These are phyloP conservation scores for Chalciporus pseudorubinellus DNA, from an alignment of 768 basidiomycete genomes.

Conservation along the genomic window DNA sequence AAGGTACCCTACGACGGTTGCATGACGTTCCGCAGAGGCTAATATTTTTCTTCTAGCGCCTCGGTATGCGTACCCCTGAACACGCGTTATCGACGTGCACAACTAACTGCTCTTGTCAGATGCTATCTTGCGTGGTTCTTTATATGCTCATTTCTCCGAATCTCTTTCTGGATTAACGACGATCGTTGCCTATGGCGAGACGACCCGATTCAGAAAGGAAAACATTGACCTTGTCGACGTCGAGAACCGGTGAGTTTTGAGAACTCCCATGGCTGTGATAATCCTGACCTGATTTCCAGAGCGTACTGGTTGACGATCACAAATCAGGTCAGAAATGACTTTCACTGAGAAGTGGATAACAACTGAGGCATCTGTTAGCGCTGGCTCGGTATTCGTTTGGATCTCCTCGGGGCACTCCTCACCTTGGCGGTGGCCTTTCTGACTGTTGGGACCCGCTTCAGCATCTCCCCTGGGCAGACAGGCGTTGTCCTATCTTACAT, in stretches of 20 bases:
- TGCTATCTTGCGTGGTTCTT: slow-evolving; percentile 77
- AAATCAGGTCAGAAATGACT: slow-evolving; percentile 55
- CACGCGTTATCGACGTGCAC: neutral
- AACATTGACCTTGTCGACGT: slow-evolving; percentile 76
- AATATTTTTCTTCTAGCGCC: slow-evolving; percentile 39
- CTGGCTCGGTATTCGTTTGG: slow-evolving; percentile 90
- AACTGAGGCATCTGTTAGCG: slow-evolving; percentile 39
- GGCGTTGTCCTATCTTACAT: slow-evolving; percentile 78
- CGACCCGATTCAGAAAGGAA: slow-evolving; percentile 68
- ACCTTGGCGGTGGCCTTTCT: slow-evolving; percentile 81
- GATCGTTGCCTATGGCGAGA: slow-evolving; percentile 84
- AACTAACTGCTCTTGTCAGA: slow-evolving; percentile 40
- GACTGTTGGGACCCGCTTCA: slow-evolving; percentile 68
- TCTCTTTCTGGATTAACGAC: slow-evolving; percentile 83
- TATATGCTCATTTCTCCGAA: slow-evolving; percentile 94
- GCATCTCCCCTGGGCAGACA: slow-evolving; percentile 76
- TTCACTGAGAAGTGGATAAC: neutral
- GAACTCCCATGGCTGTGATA: neutral
- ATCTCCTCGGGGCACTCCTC: slow-evolving; percentile 70
- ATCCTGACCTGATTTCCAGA: slow-evolving; percentile 25
- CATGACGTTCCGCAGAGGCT: neutral
- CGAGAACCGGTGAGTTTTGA: slow-evolving; percentile 66
- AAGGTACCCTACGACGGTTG: slow-evolving; percentile 47
- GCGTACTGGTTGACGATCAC: slow-evolving; percentile 86
- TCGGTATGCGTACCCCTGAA: slow-evolving; percentile 39